Percentiles rank a stretch among this genome's conserved stretches.
phyloP scores from a whole-genome alignment of 257 asterid species.

The Cruciata laevipes region DNA sequence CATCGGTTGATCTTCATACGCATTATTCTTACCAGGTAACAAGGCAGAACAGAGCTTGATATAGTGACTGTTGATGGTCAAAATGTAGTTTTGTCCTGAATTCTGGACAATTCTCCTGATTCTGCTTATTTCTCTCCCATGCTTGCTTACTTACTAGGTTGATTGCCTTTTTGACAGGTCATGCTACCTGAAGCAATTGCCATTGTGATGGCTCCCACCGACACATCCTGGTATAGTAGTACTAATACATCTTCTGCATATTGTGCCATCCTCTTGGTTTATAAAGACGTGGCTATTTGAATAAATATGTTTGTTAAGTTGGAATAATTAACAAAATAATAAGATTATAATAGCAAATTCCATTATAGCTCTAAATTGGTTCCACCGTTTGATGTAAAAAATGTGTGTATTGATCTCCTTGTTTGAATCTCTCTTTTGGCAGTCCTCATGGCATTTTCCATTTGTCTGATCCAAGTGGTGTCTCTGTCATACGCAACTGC shows the following conservation, averaged over 20 bases:
- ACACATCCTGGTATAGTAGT: conserved; percentile 30
- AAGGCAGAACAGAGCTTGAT: not conserved
- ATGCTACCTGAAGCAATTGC: conserved; percentile 97
- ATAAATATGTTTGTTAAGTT: no score
- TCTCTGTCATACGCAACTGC: conserved; percentile 64
- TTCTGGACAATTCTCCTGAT: not conserved
- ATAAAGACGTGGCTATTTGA: no score
- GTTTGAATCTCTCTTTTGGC: conserved; percentile 19
- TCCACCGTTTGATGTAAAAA: not conserved
- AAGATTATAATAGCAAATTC: no score
- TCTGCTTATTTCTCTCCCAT: not conserved
- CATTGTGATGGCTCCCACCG: conserved; percentile 97
- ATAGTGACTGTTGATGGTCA: not conserved
- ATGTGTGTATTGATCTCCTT: not conserved
- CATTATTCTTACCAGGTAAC: conserved; percentile 97
- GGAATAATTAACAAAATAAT: not conserved
- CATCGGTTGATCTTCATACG: conserved; percentile 97
- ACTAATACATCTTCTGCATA: conserved; percentile 5
- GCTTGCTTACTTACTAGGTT: not conserved
- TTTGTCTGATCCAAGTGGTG: conserved; percentile 90
- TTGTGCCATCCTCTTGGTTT: not conserved
- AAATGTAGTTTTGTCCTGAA: not conserved
- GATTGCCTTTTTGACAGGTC: conserved; percentile 41
- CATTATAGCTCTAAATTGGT: not conserved
- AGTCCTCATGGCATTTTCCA: conserved; percentile 96